Evolutionary conservation across 768 basidiomycete genomes (phyloP).

Genomic region (Leccinum truebloodii): DNA sequence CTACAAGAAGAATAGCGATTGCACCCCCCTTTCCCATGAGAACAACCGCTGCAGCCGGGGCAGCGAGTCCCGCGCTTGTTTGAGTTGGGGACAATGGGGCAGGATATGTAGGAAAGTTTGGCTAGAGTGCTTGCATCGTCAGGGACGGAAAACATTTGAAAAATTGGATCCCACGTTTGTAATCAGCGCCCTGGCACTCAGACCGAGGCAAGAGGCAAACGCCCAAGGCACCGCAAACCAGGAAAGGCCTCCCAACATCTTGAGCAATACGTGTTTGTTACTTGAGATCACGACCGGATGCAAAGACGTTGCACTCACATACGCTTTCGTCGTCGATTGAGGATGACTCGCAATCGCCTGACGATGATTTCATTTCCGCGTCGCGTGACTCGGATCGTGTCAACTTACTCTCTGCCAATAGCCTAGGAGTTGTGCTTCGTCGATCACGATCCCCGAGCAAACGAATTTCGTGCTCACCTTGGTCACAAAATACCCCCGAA

Average conservation of each 20-base stretch:
- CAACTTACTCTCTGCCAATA: constrained; percentile 52
- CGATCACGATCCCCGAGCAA: neutral
- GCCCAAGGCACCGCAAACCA: constrained; percentile 60
- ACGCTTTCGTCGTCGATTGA: constrained; percentile 51
- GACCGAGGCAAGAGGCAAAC: constrained; percentile 48
- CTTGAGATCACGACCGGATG: neutral
- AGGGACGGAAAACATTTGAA: neutral
- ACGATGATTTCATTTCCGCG: neutral
- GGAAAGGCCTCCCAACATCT: constrained; percentile 59
- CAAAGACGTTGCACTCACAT: constrained; percentile 32
- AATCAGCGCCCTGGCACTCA: constrained; percentile 41
- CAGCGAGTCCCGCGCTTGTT: constrained; percentile 45
- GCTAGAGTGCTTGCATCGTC: constrained; percentile 29
- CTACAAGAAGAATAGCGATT: constrained; percentile 44
- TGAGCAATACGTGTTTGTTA: neutral
- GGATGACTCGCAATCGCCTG: constrained; percentile 55
- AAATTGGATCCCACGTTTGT: constrained; percentile 26
- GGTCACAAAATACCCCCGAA: constrained; percentile 51
- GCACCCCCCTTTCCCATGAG: constrained; percentile 49
- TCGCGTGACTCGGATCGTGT: neutral
- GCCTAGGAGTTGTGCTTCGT: constrained; percentile 28
- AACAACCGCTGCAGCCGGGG: constrained; percentile 47
- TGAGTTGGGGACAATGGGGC: constrained; percentile 40
- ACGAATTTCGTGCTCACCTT: constrained; percentile 33
- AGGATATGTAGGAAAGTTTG: constrained; percentile 55